Percentiles rank a stretch among this genome's conserved stretches.
These are phyloP conservation scores for Rhizopogon vinicolor DNA, from an alignment of 768 basidiomycete species.

Conservation along the genomic window DNA sequence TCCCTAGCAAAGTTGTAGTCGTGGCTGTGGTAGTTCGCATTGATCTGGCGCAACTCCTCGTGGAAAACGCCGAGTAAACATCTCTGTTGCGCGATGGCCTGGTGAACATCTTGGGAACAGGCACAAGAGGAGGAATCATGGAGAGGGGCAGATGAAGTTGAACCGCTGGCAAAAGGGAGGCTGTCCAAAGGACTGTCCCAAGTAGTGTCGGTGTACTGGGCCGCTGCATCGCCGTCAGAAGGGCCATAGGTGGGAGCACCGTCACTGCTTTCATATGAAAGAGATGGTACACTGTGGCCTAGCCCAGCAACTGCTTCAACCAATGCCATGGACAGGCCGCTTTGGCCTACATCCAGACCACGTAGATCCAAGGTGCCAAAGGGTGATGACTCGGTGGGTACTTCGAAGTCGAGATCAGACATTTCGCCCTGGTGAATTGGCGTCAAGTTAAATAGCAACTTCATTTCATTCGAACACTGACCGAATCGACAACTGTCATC, in stretches of 20 bases:
- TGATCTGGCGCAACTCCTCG: constrained; percentile 20
- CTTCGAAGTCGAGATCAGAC: constrained; percentile 2
- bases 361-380: neutral
- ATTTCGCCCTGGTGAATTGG: constrained; percentile 10
- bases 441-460: neutral
- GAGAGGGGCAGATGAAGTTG: constrained; percentile 11
- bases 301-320: neutral
- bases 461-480: constrained; percentile 8
- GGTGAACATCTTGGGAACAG: constrained; percentile 28
- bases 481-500: constrained; percentile 20
- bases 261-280: constrained; percentile 14
- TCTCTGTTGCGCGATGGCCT: constrained; percentile 27
- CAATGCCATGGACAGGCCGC: neutral
- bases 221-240: constrained; percentile 22
- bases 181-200: constrained; percentile 35
- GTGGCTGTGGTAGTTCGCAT: constrained; percentile 16
- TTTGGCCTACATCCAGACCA: too few relatives aligned
- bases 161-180: constrained; percentile 19
- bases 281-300: constrained; percentile 3
- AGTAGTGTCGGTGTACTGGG: constrained; percentile 36
- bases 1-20: constrained; percentile 22
- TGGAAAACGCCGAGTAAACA: constrained; percentile 28
- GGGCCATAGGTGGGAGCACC: constrained; percentile 12
- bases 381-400: neutral
- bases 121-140: constrained; percentile 18